Evolutionary conservation across 257 asterid species (phyloP).

Genomic region (Scutellaria minor): DNA sequence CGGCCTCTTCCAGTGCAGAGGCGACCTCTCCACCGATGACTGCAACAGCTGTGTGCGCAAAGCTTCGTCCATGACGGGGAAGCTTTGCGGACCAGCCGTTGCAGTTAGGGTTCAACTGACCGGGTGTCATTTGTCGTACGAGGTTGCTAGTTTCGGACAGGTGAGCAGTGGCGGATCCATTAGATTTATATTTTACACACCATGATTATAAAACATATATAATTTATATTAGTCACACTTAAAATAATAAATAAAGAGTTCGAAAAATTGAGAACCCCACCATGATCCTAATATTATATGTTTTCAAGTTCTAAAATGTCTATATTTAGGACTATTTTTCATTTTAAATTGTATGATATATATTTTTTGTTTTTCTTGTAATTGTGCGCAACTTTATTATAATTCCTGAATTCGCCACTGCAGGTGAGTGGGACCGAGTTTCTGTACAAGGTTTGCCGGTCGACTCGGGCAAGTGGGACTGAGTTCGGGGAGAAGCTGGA

Average conservation of each 20-base stretch:
- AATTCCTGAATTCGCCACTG: background rate
- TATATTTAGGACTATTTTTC: no score
- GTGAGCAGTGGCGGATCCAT: background rate
- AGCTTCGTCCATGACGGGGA: conserved; percentile 43
- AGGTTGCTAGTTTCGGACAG: conserved; percentile 55
- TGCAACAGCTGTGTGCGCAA: conserved; percentile 59
- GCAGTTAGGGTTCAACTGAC: conserved; percentile 71
- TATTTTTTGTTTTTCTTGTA: no score
- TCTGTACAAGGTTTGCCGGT: conserved; percentile 69
- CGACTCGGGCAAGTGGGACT: conserved; percentile 62
- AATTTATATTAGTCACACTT: no score
- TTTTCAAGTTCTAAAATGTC: no score
- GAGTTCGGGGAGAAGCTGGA: conserved; percentile 67
- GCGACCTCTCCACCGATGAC: conserved; percentile 61
- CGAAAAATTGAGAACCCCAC: no score
- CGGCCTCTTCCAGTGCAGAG: conserved; percentile 84
- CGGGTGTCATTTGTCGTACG: conserved; percentile 74
- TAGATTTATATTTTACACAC: no score
- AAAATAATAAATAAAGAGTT: no score
- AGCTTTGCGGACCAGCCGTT: conserved; percentile 57
- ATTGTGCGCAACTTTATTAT: no score
- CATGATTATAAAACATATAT: no score
- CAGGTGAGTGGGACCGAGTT: conserved; percentile 56
- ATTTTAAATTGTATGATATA: no score
- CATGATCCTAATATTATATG: no score